Evolutionary conservation across 177 flowering plant genomes (phyloP).

Genomic region (Vitis hybrid): DNA sequence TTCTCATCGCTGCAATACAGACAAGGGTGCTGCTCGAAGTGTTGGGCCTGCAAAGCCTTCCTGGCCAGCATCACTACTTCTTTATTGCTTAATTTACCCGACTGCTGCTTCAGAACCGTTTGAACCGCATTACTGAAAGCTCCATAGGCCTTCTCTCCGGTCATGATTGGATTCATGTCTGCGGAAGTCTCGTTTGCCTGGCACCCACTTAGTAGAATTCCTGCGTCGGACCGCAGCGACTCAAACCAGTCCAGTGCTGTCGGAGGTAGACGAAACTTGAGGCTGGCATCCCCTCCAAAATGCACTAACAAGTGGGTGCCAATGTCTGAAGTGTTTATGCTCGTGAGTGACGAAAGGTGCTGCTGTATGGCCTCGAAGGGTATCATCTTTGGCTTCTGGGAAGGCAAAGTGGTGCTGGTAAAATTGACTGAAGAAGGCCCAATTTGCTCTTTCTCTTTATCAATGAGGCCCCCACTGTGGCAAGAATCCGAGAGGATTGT

Average conservation of each 20-base stretch:
- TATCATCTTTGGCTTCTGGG: conserved; percentile 31
- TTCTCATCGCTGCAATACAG: conserved; percentile 74
- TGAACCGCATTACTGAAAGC: conserved; percentile 77
- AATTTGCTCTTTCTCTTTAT: conserved; percentile 82
- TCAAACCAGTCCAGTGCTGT: conserved; percentile 8
- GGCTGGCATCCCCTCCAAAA: conserved; percentile 62
- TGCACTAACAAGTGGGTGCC: conserved; percentile 43
- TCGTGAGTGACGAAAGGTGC: conserved; percentile 46
- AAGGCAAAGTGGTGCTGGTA: not conserved
- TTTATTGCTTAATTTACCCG: conserved; percentile 38
- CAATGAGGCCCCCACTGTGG: conserved; percentile 89
- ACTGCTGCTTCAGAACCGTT: conserved; percentile 37
- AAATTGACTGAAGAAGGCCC: conserved; percentile 42
- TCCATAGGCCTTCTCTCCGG: conserved; percentile 53
- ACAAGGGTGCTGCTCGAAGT: conserved; percentile 67
- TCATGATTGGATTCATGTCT: conserved; percentile 37
- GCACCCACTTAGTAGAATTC: conserved; percentile 79
- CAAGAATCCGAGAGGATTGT: conserved; percentile 84
- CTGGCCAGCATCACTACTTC: conserved; percentile 52
- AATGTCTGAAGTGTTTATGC: conserved; percentile 41
- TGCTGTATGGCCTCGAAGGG: conserved; percentile 39
- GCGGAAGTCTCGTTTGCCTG: conserved; percentile 74
- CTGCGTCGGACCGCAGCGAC: conserved; percentile 41
- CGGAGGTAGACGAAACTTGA: conserved; percentile 27
- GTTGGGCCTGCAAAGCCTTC: conserved; percentile 31